Evolutionary conservation across 2,329 filamentous ascomycete species (phyloP).

Genomic region (Colletotrichum limetticola): DNA sequence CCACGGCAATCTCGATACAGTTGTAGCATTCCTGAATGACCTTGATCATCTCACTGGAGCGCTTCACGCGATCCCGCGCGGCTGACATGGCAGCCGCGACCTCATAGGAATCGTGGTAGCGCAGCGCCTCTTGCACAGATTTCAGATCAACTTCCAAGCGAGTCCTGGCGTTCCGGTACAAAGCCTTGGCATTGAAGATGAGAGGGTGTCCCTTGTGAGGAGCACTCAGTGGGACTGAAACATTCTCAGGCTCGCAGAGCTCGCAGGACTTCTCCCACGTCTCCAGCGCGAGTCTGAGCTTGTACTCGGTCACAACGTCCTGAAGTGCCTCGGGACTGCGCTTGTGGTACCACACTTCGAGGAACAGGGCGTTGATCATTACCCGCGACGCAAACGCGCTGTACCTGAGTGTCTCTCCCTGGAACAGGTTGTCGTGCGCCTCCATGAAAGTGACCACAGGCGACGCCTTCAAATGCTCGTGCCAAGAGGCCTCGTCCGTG

Average conservation of each 20-base stretch:
- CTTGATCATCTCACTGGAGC: slow-evolving; percentile 97
- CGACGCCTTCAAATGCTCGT: slow-evolving; percentile 77
- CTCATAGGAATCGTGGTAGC: slow-evolving; percentile 97
- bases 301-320: slow-evolving; percentile 98
- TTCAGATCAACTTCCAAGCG: slow-evolving; percentile 96
- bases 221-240: slow-evolving; percentile 88
- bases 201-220: slow-evolving; percentile 96
- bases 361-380: slow-evolving; percentile 98
- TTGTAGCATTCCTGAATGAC: slow-evolving; percentile 98
- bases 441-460: slow-evolving; percentile 88
- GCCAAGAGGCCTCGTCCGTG: slow-evolving; percentile 84
- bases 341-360: slow-evolving; percentile 99
- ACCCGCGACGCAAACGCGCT: slow-evolving; percentile 97
- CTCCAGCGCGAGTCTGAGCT: slow-evolving; percentile 92
- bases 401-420: slow-evolving; percentile 89
- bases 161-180: slow-evolving; percentile 93
- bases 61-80: slow-evolving; percentile 92
- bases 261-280: slow-evolving; percentile 99
- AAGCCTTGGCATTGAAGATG: slow-evolving; percentile 97
- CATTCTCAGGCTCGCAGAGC: slow-evolving; percentile 89
- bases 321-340: slow-evolving; percentile 97
- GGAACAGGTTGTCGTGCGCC: slow-evolving; percentile 94
- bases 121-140: slow-evolving; percentile 92
- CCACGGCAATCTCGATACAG: slow-evolving; percentile 94
- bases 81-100: slow-evolving; percentile 97